A percentile compares a stretch with the other conserved stretches of the same genome.
These are phyloP conservation scores for Scheffersomyces stipitis DNA, from an alignment of 805 yeast genomes.

Conservation along the genomic window DNA sequence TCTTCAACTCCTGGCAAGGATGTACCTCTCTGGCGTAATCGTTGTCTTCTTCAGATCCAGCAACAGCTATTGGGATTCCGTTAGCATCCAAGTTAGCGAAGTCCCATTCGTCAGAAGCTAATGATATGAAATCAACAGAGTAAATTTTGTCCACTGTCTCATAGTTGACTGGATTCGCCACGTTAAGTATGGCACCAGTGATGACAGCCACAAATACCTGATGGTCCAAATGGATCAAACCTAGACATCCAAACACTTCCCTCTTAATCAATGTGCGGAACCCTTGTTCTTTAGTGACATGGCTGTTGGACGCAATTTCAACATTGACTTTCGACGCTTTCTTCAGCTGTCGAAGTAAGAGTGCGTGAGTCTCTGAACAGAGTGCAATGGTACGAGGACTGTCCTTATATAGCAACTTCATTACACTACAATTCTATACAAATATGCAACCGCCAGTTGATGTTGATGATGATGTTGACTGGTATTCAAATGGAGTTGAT, in stretches of 20 bases:
- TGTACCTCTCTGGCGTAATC: slow-evolving; percentile 42
- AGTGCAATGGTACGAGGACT: slow-evolving; percentile 31
- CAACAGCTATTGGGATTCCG: slow-evolving; percentile 59
- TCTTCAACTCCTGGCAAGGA: slow-evolving; percentile 80
- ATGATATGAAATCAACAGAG: slow-evolving; percentile 84
- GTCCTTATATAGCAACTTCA: slow-evolving; percentile 33
- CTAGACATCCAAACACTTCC: slow-evolving; percentile 68
- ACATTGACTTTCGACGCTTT: slow-evolving; percentile 35
- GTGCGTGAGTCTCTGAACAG: slow-evolving; percentile 28
- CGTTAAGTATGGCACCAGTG: slow-evolving; percentile 64
- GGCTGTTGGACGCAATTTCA: slow-evolving; percentile 42
- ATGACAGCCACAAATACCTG: slow-evolving; percentile 78
- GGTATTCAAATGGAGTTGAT: no score
- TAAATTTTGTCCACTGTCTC: slow-evolving; percentile 79
- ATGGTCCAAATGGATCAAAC: slow-evolving; percentile 67
- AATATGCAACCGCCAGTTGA: no score
- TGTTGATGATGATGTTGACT: no score
- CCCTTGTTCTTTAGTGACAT: slow-evolving; percentile 37
- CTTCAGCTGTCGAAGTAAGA: slow-evolving; percentile 24
- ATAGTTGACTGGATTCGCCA: slow-evolving; percentile 77
- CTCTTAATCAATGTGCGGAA: slow-evolving; percentile 37
- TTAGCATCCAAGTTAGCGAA: slow-evolving; percentile 64
- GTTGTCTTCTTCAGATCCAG: slow-evolving; percentile 24
- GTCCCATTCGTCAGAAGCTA: slow-evolving; percentile 78
- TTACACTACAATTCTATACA: no score